A percentile compares a stretch with the other conserved stretches of the same genome.
Conservation (phyloP, 495 filamentous ascomycete species). For the Penicillium arizonense region DNA sequence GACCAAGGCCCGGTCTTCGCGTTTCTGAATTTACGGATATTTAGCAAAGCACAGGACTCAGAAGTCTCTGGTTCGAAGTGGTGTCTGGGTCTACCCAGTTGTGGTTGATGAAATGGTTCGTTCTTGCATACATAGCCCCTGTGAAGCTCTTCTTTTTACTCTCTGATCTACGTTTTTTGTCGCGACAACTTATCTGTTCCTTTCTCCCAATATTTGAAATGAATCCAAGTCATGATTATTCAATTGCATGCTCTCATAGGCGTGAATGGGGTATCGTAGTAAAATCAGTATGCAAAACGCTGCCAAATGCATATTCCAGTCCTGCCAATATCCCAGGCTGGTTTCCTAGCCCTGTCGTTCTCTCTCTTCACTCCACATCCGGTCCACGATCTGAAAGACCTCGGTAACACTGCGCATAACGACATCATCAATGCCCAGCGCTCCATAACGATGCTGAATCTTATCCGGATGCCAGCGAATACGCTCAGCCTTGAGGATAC, state of each 20-base stretch:
- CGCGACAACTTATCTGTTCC: slow-evolving; percentile 2
- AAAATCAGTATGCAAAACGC: not conserved
- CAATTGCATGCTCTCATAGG: not conserved
- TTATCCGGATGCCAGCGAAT: slow-evolving; percentile 98
- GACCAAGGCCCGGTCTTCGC: slow-evolving; percentile 66
- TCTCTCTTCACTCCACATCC: slow-evolving; percentile 65
- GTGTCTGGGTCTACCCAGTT: slow-evolving; percentile 3
- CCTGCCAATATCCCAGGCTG: not conserved
- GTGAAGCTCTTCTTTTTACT: slow-evolving; percentile 10
- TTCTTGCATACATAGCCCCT: slow-evolving; percentile 30
- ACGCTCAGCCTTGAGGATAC: slow-evolving; percentile 76
- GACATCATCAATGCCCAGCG: slow-evolving; percentile 58
- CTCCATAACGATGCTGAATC: slow-evolving; percentile 85
- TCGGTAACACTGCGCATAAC: slow-evolving; percentile 79
- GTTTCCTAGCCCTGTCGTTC: slow-evolving; percentile 17
- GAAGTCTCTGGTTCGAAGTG: not conserved
- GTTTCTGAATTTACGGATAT: slow-evolving; percentile 59
- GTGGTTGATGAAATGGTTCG: slow-evolving; percentile 19
- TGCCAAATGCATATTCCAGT: not conserved
- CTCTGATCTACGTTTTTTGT: slow-evolving; percentile 2
- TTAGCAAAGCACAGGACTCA: not conserved
- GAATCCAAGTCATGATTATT: slow-evolving; percentile 26
- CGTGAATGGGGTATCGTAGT: slow-evolving; percentile 3
- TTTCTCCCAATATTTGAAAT: slow-evolving; percentile 23
- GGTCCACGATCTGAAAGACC: slow-evolving; percentile 89